phyloP scores from a whole-genome alignment of 2,329 filamentous ascomycete species.

The Ilyonectria robusta region DNA sequence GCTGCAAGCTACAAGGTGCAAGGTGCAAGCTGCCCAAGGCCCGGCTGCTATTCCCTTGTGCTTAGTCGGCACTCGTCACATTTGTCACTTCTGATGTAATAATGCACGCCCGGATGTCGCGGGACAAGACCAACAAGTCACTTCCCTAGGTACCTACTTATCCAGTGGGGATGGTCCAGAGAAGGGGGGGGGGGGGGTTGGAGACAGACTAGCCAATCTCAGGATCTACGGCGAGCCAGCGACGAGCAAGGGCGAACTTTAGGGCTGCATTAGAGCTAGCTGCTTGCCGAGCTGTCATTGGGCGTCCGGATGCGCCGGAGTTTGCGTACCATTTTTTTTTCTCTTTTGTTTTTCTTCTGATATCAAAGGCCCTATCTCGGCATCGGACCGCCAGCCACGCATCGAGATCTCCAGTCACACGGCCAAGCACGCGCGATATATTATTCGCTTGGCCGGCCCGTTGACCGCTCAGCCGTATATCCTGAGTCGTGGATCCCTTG shows the following conservation, averaged over 20 bases:
- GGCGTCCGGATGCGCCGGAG: background rate
- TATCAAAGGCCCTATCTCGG: background rate
- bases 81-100: background rate
- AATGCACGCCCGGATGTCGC: background rate
- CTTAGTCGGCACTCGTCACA: background rate
- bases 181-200: too few relatives aligned
- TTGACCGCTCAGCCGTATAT: too few relatives aligned
- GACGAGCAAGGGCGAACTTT: background rate
- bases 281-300: background rate
- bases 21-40: too few relatives aligned
- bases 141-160: too few relatives aligned
- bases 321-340: background rate
- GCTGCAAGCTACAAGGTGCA: too few relatives aligned
- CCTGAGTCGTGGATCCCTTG: too few relatives aligned
- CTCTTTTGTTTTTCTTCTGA: background rate
- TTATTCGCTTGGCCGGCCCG: background rate
- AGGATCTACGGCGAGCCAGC: background rate
- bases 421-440: background rate
- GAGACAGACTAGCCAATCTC: background rate
- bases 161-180: too few relatives aligned
- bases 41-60: background rate
- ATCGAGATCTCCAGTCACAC: background rate
- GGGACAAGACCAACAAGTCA: background rate
- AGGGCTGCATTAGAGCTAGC: background rate
- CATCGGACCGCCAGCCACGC: too few relatives aligned